Evolutionary conservation across 1,284 basidiomycete genomes (phyloP), one percentile per base, ranked within the genome.

Genomic region (Fomitopsis pinicola): DNA sequence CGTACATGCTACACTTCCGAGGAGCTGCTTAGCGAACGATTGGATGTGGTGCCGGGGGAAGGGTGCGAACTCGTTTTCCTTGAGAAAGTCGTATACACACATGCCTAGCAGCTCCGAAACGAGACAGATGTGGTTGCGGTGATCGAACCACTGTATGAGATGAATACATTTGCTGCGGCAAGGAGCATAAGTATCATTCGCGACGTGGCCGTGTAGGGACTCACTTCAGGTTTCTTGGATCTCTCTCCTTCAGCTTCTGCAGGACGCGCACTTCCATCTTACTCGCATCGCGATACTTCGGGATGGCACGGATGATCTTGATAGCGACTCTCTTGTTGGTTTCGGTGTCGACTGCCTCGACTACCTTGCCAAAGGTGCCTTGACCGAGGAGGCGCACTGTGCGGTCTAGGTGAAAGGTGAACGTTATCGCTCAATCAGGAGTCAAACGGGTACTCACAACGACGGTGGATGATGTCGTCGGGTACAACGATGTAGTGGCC

Each of bases 361-460:
- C 96, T 33, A 99, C 97, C 76, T 99, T 99, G 67, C 97, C 97
- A 72, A 99, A 99, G 7, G 97, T 99, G 6, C 97, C 97, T 78
- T 99, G 97, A 17, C 97, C 97, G 3, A 99, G 82, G 44, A 97
- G 80, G 59, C 88, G 84, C 58, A 96, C 86, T 59, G 97, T 98
- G 63, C 92, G 91, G 83, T 96, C 94, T 95, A 59, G 42, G 63
- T 15, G 54, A 59, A 44, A 45, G 56, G 64, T 74, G 52, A 75
- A 73, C 64, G 56, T 42, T 19, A 45, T 56, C 50, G 33, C 26
- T 40, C 45, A 53, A 50, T 56, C 59, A 61, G 58, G 45, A 61
- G 61, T n/a, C 61, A 35, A 26, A 62, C 42, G 57, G 50, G 56
- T 38, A 79, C 88, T 69, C 76, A 94, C 94, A 95, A 73, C 91